These are phyloP conservation scores for Chalciporus sphaerocephalus DNA, from an alignment of 768 basidiomycete species.

Conservation along the genomic window DNA sequence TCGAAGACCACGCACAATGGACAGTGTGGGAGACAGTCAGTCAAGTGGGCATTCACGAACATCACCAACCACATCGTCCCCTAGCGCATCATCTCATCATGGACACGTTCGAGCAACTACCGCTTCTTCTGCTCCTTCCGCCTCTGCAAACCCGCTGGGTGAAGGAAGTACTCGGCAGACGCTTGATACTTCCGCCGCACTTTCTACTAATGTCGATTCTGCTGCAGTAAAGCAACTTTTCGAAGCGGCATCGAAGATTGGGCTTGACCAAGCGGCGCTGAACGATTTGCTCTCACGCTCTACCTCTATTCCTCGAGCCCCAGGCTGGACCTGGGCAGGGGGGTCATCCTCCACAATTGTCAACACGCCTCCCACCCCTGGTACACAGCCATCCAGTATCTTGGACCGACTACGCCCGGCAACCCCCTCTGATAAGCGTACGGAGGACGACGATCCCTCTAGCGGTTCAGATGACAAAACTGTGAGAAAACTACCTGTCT, in stretches of 20 bases:
- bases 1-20: slow-evolving; percentile 37
- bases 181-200: slow-evolving; percentile 23
- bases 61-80: slow-evolving; percentile 34
- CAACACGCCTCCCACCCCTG: slow-evolving; percentile 23
- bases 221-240: slow-evolving; percentile 68
- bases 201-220: slow-evolving; percentile 36
- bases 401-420: slow-evolving; percentile 15
- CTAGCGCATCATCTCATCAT: slow-evolving; percentile 32
- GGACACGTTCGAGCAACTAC: slow-evolving; percentile 33
- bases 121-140: slow-evolving; percentile 19
- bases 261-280: slow-evolving; percentile 67
- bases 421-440: slow-evolving; percentile 22
- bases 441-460: slow-evolving; percentile 31
- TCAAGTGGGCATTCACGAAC: slow-evolving; percentile 30
- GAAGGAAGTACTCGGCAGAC: slow-evolving; percentile 20
- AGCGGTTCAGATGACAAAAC: slow-evolving; percentile 22
- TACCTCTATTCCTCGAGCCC: slow-evolving; percentile 55
- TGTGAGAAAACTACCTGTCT: slow-evolving; percentile 27
- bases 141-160: slow-evolving; percentile 4
- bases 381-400: slow-evolving; percentile 9
- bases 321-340: slow-evolving; percentile 38
- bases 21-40: slow-evolving; percentile 25
- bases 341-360: slow-evolving; percentile 16
- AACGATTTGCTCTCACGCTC: slow-evolving; percentile 71
- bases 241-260: slow-evolving; percentile 69